Conservation (phyloP, 805 yeast species). For the Monosporozyma siamensis region DNA sequence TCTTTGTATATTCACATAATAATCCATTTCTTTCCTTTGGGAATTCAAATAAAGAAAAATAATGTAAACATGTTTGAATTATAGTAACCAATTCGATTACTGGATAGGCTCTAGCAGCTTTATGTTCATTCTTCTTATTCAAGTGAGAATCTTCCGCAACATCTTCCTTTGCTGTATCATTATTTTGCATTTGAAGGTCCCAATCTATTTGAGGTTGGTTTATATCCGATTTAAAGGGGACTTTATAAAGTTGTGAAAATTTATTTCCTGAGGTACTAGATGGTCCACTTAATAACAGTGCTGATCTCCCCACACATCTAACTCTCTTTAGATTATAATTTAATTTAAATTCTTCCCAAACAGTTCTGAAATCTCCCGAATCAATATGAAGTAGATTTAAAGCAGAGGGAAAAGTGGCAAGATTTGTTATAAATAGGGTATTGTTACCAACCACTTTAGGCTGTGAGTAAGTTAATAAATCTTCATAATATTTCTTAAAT, state of each 20-base stretch:
- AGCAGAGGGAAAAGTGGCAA: constrained; percentile 71
- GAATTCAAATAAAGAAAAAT: constrained; percentile 65
- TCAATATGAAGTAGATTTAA: constrained; percentile 64
- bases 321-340: constrained; percentile 70
- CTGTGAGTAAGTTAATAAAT: constrained; percentile 54
- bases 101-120: constrained; percentile 38
- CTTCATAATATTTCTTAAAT: constrained; percentile 54
- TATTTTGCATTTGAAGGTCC: not conserved
- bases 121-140: not conserved
- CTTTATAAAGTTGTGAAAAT: constrained; percentile 63
- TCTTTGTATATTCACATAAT: constrained; percentile 66
- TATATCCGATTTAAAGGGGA: constrained; percentile 29
- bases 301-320: constrained; percentile 80
- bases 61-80: constrained; percentile 66
- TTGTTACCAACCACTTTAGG: constrained; percentile 57
- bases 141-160: not conserved
- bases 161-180: not conserved
- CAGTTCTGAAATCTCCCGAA: constrained; percentile 42
- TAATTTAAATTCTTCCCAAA: constrained; percentile 52
- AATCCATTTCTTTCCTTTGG: constrained; percentile 67
- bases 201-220: not conserved
- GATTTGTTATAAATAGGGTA: constrained; percentile 65
- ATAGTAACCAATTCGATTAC: constrained; percentile 64
- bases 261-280: constrained; percentile 74
- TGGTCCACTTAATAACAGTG: constrained; percentile 59